Base-by-base conservation (phyloP, 2,329 filamentous ascomycete species). In the Seiridium cupressi region DNA sequence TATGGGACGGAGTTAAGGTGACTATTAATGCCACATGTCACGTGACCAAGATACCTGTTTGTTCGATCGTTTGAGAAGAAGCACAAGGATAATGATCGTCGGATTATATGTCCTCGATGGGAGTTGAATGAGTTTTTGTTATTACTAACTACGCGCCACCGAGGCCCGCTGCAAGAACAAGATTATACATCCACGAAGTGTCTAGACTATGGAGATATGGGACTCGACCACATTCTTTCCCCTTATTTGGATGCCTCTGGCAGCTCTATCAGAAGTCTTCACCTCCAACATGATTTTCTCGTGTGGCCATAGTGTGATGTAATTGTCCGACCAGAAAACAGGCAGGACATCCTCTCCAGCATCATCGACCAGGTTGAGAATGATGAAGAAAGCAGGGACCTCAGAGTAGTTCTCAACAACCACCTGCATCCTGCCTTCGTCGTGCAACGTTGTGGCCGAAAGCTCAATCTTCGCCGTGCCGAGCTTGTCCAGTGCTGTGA, bases 321-420 rank as follows among this genome's bases (percentile, higher is more conserved):
- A 89, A 61, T 89, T 89, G 62, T 88, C 85, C 1, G 80, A 81
- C 85, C 86, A 89, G 26, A 75, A 73, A 1, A 85, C 77, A 0
- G 84, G 83, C 4, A 78, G 63, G 0, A 86, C 74, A 55, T 85
- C 82, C 0, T 72, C 64, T 0, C 77, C 77, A 0, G 69, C 61
- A 2, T 58, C 62, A 61, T 84, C 77, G 0, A 85, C 74, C 1
- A 86, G 68, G 51, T 78, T 79, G 36, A 88, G 58, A 2, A 79
- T 74, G 7, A 89, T 64, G 62, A 89, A 89, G 51, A 88, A 81
- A 0, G 85, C 86, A 0, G 86, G 86, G 0, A 81, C 69, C 0
- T 72, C 58, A 0, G 81, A 80, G 47, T 72, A 69, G 62, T 89
- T 89, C 63, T 84, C 77, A 6, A 88, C 68, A 1, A 72, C 70